Percentiles rank a stretch among this genome's conserved stretches.
Evolutionary conservation across 352 stramenopile species (phyloP).

Genomic region (Phytophthora lateralis): DNA sequence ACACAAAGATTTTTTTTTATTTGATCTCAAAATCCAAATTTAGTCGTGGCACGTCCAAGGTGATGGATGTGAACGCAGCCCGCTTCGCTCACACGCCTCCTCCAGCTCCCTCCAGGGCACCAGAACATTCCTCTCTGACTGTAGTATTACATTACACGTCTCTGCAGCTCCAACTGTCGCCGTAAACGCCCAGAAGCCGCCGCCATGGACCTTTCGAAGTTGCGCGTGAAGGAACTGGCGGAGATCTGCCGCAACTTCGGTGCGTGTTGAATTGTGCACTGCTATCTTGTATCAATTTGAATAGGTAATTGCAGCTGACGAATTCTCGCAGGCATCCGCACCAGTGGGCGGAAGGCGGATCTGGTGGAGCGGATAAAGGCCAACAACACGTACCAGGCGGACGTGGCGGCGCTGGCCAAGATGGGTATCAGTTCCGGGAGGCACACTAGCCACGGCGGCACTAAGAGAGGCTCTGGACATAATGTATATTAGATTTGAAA

Average conservation of each 20-base stretch:
- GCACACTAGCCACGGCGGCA: conserved; percentile 17
- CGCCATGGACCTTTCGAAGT: conserved; percentile 66
- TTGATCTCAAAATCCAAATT: too few species aligned
- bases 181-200: not conserved
- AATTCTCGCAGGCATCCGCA: conserved; percentile 58
- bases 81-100: too few species aligned
- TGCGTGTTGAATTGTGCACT: conserved; percentile 24
- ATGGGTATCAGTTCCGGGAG: conserved; percentile 27
- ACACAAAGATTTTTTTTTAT: too few species aligned
- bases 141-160: not conserved
- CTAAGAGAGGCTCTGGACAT: conserved; percentile 35
- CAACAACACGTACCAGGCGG: conserved; percentile 54
- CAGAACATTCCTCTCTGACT: not conserved
- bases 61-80: too few species aligned
- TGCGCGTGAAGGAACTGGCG: conserved; percentile 83
- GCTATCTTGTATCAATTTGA: not conserved
- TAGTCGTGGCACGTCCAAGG: too few species aligned
- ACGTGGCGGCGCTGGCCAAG: conserved; percentile 33
- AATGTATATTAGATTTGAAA: conserved; percentile 25
- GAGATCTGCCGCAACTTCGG: conserved; percentile 81
- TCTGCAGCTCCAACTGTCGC: not conserved
- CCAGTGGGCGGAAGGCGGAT: conserved; percentile 75
- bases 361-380: conserved; percentile 73
- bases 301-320: not conserved
- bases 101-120: too few species aligned